Percentiles rank a stretch among this genome's conserved stretches.
Conservation (phyloP, 805 yeast genomes). For the Saccharomycopsis sp. region DNA sequence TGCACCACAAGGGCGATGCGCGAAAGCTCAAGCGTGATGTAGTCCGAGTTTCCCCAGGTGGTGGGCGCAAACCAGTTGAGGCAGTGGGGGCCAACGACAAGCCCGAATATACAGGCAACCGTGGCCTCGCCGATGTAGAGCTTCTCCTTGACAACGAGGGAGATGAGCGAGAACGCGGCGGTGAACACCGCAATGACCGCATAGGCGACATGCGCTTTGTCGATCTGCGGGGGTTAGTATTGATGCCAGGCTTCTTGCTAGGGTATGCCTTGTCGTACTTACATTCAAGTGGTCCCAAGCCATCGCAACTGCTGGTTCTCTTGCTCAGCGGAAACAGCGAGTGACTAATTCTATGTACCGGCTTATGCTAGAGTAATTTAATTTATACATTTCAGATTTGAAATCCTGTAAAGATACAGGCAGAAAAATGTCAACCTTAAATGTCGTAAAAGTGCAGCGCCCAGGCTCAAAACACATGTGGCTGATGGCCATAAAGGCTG, state of each 20-base stretch:
- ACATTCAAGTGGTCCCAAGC: slow-evolving; percentile 4
- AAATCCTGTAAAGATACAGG: too few species aligned
- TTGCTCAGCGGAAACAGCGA: background rate
- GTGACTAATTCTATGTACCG: background rate
- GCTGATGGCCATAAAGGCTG: background rate
- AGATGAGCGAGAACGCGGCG: slow-evolving; percentile 70
- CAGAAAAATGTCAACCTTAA: background rate
- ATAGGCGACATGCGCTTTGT: slow-evolving; percentile 77
- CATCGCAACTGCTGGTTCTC: background rate
- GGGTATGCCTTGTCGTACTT: background rate
- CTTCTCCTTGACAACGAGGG: slow-evolving; percentile 75
- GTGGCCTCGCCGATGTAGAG: slow-evolving; percentile 89
- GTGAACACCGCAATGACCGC: slow-evolving; percentile 83
- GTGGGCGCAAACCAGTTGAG: slow-evolving; percentile 77
- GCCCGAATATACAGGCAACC: slow-evolving; percentile 77
- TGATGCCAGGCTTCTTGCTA: slow-evolving; percentile 13
- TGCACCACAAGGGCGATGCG: slow-evolving; percentile 80
- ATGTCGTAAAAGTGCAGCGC: background rate
- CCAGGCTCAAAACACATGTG: background rate
- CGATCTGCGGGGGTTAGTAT: slow-evolving; percentile 29
- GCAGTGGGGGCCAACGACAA: slow-evolving; percentile 85
- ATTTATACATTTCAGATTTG: background rate
- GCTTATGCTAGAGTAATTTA: background rate
- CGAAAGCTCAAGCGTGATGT: slow-evolving; percentile 74
- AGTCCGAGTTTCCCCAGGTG: slow-evolving; percentile 80